These are phyloP conservation scores for Colletotrichum eremochloae DNA, from an alignment of 2,329 filamentous ascomycete species.

Conservation along the genomic window DNA sequence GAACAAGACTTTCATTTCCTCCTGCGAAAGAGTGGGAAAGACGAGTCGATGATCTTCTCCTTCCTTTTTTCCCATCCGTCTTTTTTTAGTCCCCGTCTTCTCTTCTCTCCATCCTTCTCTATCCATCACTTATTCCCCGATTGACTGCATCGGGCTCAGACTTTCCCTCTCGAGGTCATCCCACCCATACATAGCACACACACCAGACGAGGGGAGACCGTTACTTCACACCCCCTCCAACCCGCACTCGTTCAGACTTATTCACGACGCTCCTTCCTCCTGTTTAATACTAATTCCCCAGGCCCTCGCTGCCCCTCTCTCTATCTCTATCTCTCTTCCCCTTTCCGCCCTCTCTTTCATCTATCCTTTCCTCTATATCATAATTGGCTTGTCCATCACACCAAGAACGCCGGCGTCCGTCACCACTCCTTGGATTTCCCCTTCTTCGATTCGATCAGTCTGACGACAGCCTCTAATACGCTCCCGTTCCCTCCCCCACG, in stretches of 20 bases:
- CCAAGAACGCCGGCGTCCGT: slow-evolving; percentile 28
- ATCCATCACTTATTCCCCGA: slow-evolving; percentile 14
- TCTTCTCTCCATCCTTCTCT: slow-evolving; percentile 20
- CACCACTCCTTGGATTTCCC: slow-evolving; percentile 31
- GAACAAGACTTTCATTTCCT: neutral
- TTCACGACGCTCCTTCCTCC: slow-evolving; percentile 40
- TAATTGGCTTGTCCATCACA: slow-evolving; percentile 21
- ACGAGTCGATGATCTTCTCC: slow-evolving; percentile 13
- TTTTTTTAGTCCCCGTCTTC: neutral
- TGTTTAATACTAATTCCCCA: slow-evolving; percentile 32
- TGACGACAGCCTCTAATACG: slow-evolving; percentile 25
- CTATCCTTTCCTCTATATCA: neutral
- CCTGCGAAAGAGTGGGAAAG: neutral
- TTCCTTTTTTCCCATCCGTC: neutral
- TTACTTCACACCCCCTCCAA: slow-evolving; percentile 16
- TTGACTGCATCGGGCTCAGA: slow-evolving; percentile 26
- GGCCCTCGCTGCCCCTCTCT: slow-evolving; percentile 1
- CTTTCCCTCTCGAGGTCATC: slow-evolving; percentile 32
- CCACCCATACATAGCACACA: neutral
- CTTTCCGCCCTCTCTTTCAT: slow-evolving; percentile 1
- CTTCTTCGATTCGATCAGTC: slow-evolving; percentile 34
- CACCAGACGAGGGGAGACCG: slow-evolving; percentile 18
- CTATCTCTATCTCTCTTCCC: slow-evolving; percentile 11
- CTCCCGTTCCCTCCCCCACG: slow-evolving; percentile 21
- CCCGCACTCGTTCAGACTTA: slow-evolving; percentile 34